Evolutionary conservation across 345 rosid genomes (phyloP), one percentile per base, ranked within the genome.

Genomic region (Hirschfeldia incana): DNA sequence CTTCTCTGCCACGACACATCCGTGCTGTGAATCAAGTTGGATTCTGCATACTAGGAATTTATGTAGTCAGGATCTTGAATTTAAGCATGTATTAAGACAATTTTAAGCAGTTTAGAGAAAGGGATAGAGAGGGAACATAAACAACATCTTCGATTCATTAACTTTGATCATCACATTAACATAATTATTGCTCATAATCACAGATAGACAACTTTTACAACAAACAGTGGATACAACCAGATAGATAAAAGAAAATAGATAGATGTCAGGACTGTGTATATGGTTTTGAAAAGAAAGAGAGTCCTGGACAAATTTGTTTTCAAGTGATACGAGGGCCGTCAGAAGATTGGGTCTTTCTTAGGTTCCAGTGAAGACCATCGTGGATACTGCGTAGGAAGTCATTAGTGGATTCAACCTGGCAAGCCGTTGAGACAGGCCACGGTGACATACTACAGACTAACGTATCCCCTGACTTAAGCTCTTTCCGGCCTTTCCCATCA

Each of bases 391-490:
- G 93, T 57, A 95, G 77, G 82, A 95, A 95, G 82, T 95, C 97
- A 0, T 81, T 76, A 4, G 98, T 95, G 2, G 99, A 93, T 75
- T 95, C 97, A 26, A 51, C 86, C 49, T 84, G 90, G 73, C 99
- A 95, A 26, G 99, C 97, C 0, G 98, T 95, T 34, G 98, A 94
- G 59, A 95, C 98, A 1, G 99, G 98, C 91, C 97, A 95, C 39
- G 91, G 93, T 2, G 98, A 97, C 92, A 95, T 91, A 82, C 99
- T 86, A 86, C 97, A 93, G 27, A 95, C 91, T 30, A 95, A 91
- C 1, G 97, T 93, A 77, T 95, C 99, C 36, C 99, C 98, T 2
- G 98, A 85, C 32, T 79, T 85, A 60, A 95, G 75, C 80, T 82
- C 86, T 76, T 90, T 91, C 80, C 99, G 82, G 84, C 86, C 92